Conservation (phyloP, 2,329 filamentous ascomycete genomes). For the Lecanicillium sp. region DNA sequence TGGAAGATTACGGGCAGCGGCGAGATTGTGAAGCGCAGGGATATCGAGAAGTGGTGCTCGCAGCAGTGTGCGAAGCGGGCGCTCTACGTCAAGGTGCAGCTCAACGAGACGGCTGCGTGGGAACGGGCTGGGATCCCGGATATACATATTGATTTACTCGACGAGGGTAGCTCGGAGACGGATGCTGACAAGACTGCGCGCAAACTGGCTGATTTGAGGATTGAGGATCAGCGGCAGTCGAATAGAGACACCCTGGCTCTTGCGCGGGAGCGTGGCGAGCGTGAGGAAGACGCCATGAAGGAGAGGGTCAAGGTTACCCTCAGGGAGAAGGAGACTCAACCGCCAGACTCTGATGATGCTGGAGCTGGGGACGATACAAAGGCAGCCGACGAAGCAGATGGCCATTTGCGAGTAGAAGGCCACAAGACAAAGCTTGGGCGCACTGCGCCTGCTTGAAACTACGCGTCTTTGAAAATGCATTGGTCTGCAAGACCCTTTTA, state of each 20-base stretch:
- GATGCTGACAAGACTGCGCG: constrained; percentile 28
- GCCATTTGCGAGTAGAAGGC: constrained; percentile 42
- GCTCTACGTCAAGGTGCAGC: constrained; percentile 80
- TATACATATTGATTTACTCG: constrained; percentile 52
- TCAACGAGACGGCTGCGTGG: constrained; percentile 80
- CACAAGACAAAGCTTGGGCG: constrained; percentile 33
- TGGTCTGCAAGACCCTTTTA: too few relatives aligned
- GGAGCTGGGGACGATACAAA: constrained; percentile 14
- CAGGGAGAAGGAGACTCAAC: constrained; percentile 39
- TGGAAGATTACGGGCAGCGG: constrained; percentile 56
- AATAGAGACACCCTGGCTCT: constrained; percentile 33
- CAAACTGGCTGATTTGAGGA: constrained; percentile 31
- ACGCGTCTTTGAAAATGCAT: neutral
- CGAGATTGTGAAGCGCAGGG: constrained; percentile 60
- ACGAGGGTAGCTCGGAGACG: constrained; percentile 54
- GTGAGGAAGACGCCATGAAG: constrained; percentile 9
- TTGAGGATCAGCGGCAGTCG: constrained; percentile 34
- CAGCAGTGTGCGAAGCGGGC: constrained; percentile 69
- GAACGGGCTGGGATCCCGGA: constrained; percentile 55
- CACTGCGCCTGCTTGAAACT: neutral
- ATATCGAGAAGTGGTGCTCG: constrained; percentile 83
- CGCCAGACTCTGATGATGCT: constrained; percentile 13
- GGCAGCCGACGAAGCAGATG: constrained; percentile 16
- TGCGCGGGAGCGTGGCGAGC: constrained; percentile 40
- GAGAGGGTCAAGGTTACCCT: constrained; percentile 39